Evolutionary conservation across 352 stramenopile species (phyloP).

Genomic region (Lagenidium sp.): DNA sequence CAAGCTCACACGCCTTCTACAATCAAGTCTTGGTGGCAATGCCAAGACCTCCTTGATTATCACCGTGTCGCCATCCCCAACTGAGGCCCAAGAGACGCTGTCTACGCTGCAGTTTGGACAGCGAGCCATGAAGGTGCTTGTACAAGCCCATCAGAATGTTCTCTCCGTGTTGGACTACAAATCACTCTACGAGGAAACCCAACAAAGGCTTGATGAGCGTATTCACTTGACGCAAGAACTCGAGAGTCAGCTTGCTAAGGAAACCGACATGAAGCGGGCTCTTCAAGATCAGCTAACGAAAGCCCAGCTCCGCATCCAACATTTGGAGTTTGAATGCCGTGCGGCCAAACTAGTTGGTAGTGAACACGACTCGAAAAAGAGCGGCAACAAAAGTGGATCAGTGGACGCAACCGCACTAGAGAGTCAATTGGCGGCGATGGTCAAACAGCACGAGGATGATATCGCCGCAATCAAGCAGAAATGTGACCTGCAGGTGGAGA

Average conservation of each 20-base stretch:
- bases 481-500: conserved; percentile 51
- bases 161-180: conserved; percentile 64
- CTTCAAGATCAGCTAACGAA: conserved; percentile 43
- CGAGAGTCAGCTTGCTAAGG: conserved; percentile 5
- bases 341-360: conserved; percentile 18
- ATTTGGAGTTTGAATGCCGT: conserved; percentile 54
- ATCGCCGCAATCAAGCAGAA: conserved; percentile 29
- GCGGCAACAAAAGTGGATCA: not conserved
- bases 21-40: conserved; percentile 65
- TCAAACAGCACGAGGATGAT: conserved; percentile 33
- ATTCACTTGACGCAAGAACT: conserved; percentile 3
- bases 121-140: conserved; percentile 53
- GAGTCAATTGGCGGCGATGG: conserved; percentile 21
- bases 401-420: conserved; percentile 2
- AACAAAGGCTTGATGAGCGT: conserved; percentile 33
- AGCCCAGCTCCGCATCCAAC: conserved; percentile 40
- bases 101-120: conserved; percentile 70
- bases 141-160: conserved; percentile 52
- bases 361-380: not conserved
- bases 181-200: conserved; percentile 45
- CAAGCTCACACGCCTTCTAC: conserved; percentile 59
- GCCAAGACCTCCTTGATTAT: conserved; percentile 64
- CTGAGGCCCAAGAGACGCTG: conserved; percentile 46
- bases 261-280: not conserved
- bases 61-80: conserved; percentile 33